Evolutionary conservation across 768 basidiomycete genomes (phyloP).

Genomic region (Flagelloscypha sp.): DNA sequence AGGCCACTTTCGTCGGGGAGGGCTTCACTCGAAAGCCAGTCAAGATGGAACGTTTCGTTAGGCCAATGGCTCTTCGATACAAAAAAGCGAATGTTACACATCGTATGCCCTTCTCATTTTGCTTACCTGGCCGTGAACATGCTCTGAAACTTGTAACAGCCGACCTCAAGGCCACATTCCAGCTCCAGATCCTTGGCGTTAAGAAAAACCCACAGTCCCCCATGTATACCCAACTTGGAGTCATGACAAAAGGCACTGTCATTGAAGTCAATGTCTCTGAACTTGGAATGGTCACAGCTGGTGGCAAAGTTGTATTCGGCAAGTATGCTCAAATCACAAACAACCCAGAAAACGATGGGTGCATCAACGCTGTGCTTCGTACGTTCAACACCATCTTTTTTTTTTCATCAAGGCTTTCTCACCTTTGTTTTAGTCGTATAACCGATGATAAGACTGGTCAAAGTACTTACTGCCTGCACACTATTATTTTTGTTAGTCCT

Average conservation of each 20-base stretch:
- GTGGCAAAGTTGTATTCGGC: constrained; percentile 90
- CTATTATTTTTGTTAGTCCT: no score
- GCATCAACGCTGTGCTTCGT: constrained; percentile 92
- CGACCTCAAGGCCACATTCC: constrained; percentile 97
- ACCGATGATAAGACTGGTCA: no score
- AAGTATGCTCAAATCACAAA: constrained; percentile 93
- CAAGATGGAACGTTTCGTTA: constrained; percentile 96
- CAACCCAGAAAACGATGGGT: constrained; percentile 94
- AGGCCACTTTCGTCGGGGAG: constrained; percentile 98
- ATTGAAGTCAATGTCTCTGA: constrained; percentile 99
- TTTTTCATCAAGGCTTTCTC: background rate
- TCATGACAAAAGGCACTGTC: constrained; percentile 96
- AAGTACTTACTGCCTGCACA: no score
- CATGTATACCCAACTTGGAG: constrained; percentile 93
- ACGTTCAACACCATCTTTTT: constrained; percentile 35
- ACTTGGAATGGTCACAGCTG: constrained; percentile 93
- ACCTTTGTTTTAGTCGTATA: no score
- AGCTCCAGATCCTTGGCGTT: constrained; percentile 92
- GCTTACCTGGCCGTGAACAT: background rate
- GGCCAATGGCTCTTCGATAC: constrained; percentile 95
- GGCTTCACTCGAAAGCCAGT: constrained; percentile 97
- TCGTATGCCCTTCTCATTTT: constrained; percentile 45
- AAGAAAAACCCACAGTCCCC: constrained; percentile 99
- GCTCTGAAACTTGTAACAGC: constrained; percentile 36
- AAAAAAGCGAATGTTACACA: constrained; percentile 99